Percentiles rank a stretch among this genome's conserved stretches.
Conservation (phyloP, 1,139 yeast species). For the Hyphopichia pseudoburtonii region DNA sequence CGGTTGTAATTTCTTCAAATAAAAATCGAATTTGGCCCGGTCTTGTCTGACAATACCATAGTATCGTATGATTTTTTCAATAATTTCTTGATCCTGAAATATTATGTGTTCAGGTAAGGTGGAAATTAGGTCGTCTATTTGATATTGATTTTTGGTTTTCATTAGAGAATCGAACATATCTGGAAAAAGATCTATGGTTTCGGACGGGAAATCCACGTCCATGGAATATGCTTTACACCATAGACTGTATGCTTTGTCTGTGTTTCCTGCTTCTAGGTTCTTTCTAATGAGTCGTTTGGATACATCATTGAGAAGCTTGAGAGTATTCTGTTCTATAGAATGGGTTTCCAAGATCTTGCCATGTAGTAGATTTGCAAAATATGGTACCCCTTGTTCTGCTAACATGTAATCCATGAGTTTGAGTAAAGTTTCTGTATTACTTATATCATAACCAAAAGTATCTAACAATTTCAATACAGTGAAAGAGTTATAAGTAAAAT, state of each 20-base stretch:
- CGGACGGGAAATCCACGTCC: neutral
- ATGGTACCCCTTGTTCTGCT: conserved; percentile 7
- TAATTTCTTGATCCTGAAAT: conserved; percentile 5
- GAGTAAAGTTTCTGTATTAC: conserved; percentile 4
- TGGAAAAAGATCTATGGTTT: neutral
- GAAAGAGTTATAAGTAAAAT: conserved; percentile 9
- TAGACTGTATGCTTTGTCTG: conserved; percentile 9
- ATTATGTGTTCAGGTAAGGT: conserved; percentile 4
- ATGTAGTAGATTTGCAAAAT: conserved; percentile 17
- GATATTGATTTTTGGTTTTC: neutral
- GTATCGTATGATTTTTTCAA: conserved; percentile 14
- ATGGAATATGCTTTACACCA: conserved; percentile 7
- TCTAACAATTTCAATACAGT: conserved; percentile 11
- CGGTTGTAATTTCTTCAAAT: conserved; percentile 21
- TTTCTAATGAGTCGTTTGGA: neutral
- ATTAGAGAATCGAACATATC: neutral
- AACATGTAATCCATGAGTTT: conserved; percentile 8
- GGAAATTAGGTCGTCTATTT: conserved; percentile 1
- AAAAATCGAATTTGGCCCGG: conserved; percentile 15
- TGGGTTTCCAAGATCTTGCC: conserved; percentile 6
- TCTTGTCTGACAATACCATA: conserved; percentile 13
- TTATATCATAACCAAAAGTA: conserved; percentile 4
- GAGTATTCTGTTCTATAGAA: neutral
- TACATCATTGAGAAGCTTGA: neutral
- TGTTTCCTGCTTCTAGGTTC: conserved; percentile 11